Evolutionary conservation across 2,329 filamentous ascomycete species (phyloP).

Genomic region (Plenodomus lindquistii): DNA sequence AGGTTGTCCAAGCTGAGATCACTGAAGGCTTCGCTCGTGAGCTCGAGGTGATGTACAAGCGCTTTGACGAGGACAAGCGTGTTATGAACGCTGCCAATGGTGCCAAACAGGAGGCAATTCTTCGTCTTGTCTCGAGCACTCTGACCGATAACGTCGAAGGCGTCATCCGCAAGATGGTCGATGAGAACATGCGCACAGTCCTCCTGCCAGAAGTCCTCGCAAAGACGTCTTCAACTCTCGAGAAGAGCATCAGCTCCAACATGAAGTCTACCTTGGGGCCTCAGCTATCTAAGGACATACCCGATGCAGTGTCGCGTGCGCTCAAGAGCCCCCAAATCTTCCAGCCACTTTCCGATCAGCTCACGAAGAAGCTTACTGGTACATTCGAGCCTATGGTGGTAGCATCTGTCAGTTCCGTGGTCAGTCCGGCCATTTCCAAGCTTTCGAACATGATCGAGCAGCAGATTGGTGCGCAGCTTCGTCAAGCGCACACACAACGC

Average conservation of each 20-base stretch:
- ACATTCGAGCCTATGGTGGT: conserved; percentile 70
- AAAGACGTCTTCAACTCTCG: conserved; percentile 68
- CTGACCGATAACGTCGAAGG: conserved; percentile 74
- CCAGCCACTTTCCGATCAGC: conserved; percentile 71
- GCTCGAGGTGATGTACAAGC: conserved; percentile 60
- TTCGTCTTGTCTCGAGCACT: conserved; percentile 69
- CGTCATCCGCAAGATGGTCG: conserved; percentile 76
- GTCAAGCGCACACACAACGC: conserved; percentile 56
- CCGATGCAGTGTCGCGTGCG: conserved; percentile 66
- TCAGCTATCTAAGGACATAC: conserved; percentile 73
- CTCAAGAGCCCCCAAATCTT: conserved; percentile 75
- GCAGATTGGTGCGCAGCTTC: conserved; percentile 56
- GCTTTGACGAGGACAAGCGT: conserved; percentile 70
- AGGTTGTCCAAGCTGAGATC: conserved; percentile 54
- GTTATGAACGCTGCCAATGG: conserved; percentile 64
- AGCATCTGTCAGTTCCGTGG: conserved; percentile 59
- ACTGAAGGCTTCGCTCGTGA: conserved; percentile 51
- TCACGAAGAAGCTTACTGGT: conserved; percentile 67
- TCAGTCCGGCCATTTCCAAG: conserved; percentile 68
- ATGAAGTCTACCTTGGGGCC: conserved; percentile 69
- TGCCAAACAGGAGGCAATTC: conserved; percentile 70
- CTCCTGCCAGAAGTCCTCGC: conserved; percentile 76
- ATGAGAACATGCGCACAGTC: conserved; percentile 72
- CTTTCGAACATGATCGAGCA: conserved; percentile 71
- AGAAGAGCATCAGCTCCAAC: conserved; percentile 70